Evolutionary conservation across 768 basidiomycete species (phyloP).

Genomic region (Cystobasidiopsis lactophilus): DNA sequence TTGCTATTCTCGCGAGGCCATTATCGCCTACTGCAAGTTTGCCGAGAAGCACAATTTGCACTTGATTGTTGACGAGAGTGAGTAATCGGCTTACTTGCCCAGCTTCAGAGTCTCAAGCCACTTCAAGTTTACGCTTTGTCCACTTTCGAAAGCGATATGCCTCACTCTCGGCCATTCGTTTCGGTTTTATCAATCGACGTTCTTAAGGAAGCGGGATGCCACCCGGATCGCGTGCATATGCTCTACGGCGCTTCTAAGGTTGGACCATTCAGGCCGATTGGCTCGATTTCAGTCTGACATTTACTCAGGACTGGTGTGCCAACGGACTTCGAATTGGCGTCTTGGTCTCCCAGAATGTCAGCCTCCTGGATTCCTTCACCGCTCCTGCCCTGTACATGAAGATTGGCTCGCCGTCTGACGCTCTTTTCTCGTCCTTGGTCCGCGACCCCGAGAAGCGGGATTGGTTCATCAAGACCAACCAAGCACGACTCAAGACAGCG

Average conservation of each 20-base stretch:
- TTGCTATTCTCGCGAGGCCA: slow-evolving; percentile 16
- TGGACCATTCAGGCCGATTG: background rate
- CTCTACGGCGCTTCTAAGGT: slow-evolving; percentile 6
- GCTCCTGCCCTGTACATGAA: slow-evolving; percentile 18
- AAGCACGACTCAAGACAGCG: slow-evolving; percentile 5
- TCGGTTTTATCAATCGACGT: slow-evolving; percentile 19
- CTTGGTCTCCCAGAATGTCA: slow-evolving; percentile 19
- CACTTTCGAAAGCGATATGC: slow-evolving; percentile 1
- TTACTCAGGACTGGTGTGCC: slow-evolving; percentile 19
- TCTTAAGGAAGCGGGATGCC: slow-evolving; percentile 13
- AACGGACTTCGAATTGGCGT: slow-evolving; percentile 19
- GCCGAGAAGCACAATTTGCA: slow-evolving; percentile 17
- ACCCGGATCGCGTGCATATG: slow-evolving; percentile 13
- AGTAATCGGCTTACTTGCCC: background rate
- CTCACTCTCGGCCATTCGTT: slow-evolving; percentile 4
- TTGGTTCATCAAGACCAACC: slow-evolving; percentile 14
- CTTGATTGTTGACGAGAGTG: slow-evolving; percentile 7
- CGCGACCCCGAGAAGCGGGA: slow-evolving; percentile 11
- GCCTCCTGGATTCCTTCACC: slow-evolving; percentile 15
- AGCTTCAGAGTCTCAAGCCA: background rate
- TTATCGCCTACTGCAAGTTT: slow-evolving; percentile 15
- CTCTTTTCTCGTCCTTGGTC: slow-evolving; percentile 15
- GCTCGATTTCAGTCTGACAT: too few species aligned
- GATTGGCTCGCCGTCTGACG: slow-evolving; percentile 15
- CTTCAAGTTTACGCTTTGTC: slow-evolving; percentile 19